A percentile compares a stretch with the other conserved stretches of the same genome.
Evolutionary conservation across 441 rosid genomes (phyloP).

Genomic region (Corymbia calophylla): DNA sequence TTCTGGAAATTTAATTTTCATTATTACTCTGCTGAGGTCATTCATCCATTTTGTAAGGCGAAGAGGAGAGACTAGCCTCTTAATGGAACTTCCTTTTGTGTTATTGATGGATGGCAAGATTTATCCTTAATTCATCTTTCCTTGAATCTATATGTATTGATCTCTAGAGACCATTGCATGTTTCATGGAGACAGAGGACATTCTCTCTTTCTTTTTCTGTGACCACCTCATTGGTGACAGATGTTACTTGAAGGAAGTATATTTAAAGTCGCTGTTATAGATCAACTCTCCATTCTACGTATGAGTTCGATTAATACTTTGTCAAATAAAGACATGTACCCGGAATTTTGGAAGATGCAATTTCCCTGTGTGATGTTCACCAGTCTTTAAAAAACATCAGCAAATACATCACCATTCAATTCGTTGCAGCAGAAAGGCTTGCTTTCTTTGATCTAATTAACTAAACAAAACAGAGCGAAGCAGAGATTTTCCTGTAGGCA

Average conservation of each 20-base stretch:
- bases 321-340: not conserved
- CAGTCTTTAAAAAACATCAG: too few relatives aligned
- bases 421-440: rapidly evolving
- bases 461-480: rapidly evolving
- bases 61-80: not conserved
- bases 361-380: too few relatives aligned
- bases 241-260: too few relatives aligned
- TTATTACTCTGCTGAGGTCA: not conserved
- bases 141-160: not conserved
- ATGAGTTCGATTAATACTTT: rapidly evolving
- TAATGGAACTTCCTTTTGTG: rapidly evolving
- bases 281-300: not conserved
- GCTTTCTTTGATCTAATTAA: not conserved
- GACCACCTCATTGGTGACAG: not conserved
- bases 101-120: not conserved
- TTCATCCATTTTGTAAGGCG: too few relatives aligned
- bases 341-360: too few relatives aligned
- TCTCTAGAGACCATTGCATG: not conserved
- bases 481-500: not conserved
- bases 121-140: not conserved
- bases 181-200: not conserved
- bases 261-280: not conserved
- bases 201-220: not conserved
- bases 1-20: not conserved
- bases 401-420: not conserved